A percentile compares a stretch with the other conserved stretches of the same genome.
phyloP scores from a whole-genome alignment of 306 rosid species.

The Ormosia emarginata region DNA sequence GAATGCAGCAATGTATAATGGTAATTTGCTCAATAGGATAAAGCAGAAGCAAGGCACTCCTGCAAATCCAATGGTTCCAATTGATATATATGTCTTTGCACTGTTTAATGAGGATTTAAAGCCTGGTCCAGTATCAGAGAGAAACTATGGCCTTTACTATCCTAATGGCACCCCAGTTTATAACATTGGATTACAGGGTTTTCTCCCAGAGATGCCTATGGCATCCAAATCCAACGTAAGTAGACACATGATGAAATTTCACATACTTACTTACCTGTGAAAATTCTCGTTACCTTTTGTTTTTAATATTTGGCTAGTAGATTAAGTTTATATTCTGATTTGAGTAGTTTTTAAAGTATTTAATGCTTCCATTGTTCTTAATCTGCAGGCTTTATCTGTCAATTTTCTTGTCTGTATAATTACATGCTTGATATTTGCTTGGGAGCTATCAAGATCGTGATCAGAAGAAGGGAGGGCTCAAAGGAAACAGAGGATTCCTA shows the following conservation, averaged over 20 bases:
- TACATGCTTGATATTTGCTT: slow-evolving; percentile 27
- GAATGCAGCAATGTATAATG: slow-evolving; percentile 73
- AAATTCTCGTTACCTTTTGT: not conserved
- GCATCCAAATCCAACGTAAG: slow-evolving; percentile 55
- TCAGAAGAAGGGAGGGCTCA: slow-evolving; percentile 11
- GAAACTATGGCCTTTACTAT: slow-evolving; percentile 84
- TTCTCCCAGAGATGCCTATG: slow-evolving; percentile 52
- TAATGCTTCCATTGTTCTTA: not conserved
- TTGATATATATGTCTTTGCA: slow-evolving; percentile 80
- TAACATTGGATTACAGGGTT: slow-evolving; percentile 61
- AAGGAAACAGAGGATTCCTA: slow-evolving; percentile 10
- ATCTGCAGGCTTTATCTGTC: slow-evolving; percentile 55
- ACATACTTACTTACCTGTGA: not conserved
- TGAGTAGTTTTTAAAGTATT: not conserved
- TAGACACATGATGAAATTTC: not conserved
- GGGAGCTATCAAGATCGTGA: slow-evolving; percentile 32
- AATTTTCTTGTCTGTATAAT: slow-evolving; percentile 30
- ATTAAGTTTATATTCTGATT: not conserved
- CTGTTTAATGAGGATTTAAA: slow-evolving; percentile 87
- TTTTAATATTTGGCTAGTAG: not conserved
- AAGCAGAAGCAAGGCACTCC: slow-evolving; percentile 71
- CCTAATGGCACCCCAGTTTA: slow-evolving; percentile 79
- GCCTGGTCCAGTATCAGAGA: slow-evolving; percentile 75
- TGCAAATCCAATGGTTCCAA: slow-evolving; percentile 65
- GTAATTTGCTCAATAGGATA: slow-evolving; percentile 62